Evolutionary conservation across 179 eudicot genomes (phyloP).

Genomic region (Silene coronaria): DNA sequence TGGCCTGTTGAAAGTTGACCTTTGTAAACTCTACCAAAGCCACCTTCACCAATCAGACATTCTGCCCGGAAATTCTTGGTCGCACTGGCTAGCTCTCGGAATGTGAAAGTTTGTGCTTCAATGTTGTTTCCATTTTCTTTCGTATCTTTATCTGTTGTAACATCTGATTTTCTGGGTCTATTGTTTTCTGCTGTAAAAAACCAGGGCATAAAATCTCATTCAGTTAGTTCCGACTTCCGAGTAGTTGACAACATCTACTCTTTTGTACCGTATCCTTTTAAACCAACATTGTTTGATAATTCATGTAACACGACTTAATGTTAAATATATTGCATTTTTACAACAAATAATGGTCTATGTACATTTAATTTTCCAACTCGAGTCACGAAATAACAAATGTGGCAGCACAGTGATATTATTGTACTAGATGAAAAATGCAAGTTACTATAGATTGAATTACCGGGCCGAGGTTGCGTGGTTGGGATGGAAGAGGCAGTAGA

Average conservation of each 20-base stretch:
- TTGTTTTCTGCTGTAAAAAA: conserved; percentile 31
- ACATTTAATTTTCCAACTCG: not conserved
- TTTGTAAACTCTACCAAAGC: conserved; percentile 88
- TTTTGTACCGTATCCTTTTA: not conserved
- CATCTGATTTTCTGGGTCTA: conserved; percentile 24
- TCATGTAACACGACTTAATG: no score
- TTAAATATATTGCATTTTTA: not conserved
- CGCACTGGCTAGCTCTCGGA: conserved; percentile 74
- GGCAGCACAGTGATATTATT: no score
- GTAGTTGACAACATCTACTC: not conserved
- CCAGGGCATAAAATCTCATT: not conserved
- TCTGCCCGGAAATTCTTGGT: conserved; percentile 85
- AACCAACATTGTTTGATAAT: no score
- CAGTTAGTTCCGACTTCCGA: not conserved
- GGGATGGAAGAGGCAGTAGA: conserved; percentile 26
- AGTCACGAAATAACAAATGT: not conserved
- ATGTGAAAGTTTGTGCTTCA: conserved; percentile 80
- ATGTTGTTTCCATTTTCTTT: conserved; percentile 40
- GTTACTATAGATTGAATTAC: conserved; percentile 23
- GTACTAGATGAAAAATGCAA: no score
- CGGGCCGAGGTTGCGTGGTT: conserved; percentile 24
- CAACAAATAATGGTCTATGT: not conserved
- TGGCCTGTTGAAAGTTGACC: conserved; percentile 69
- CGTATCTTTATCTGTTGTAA: conserved; percentile 18
- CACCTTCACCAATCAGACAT: conserved; percentile 87